phyloP scores from a whole-genome alignment of 768 basidiomycete genomes.

The Astraeus odoratus region DNA sequence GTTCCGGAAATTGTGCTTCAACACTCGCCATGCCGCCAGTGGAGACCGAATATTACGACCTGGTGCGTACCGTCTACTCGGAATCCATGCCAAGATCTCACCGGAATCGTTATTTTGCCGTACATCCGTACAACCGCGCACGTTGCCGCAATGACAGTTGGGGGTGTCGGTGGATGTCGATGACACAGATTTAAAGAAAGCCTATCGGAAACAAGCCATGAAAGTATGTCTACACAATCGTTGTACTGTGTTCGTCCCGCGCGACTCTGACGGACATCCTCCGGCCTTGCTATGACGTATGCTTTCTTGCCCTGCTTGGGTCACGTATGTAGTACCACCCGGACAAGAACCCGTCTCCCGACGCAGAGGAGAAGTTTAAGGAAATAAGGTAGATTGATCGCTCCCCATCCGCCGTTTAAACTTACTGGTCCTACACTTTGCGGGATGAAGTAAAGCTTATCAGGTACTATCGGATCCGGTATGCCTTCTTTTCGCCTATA shows the following conservation, averaged over 20 bases:
- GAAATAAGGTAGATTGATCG: conserved; percentile 66
- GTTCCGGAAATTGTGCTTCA: no score
- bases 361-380: conserved; percentile 95
- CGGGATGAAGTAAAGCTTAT: conserved; percentile 77
- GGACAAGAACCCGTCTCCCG: conserved; percentile 89
- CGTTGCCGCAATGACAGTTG: conserved; percentile 37
- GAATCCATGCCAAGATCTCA: background rate
- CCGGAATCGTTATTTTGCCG: background rate
- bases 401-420: conserved; percentile 8
- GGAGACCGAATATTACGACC: conserved; percentile 84
- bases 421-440: conserved; percentile 11
- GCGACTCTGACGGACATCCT: background rate
- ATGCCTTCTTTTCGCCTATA: conserved; percentile 22
- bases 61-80: conserved; percentile 40
- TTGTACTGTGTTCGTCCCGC: background rate
- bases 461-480: conserved; percentile 85
- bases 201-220: conserved; percentile 91
- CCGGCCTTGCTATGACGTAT: background rate
- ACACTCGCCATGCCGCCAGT: conserved; percentile 72
- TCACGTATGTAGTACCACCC: conserved; percentile 75
- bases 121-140: background rate
- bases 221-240: conserved; percentile 47
- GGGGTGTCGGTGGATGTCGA: conserved; percentile 65
- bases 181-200: conserved; percentile 86
- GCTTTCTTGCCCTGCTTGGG: background rate